These are phyloP conservation scores for Drosera capensis DNA, from an alignment of 148 eudicot genomes.

Conservation along the genomic window DNA sequence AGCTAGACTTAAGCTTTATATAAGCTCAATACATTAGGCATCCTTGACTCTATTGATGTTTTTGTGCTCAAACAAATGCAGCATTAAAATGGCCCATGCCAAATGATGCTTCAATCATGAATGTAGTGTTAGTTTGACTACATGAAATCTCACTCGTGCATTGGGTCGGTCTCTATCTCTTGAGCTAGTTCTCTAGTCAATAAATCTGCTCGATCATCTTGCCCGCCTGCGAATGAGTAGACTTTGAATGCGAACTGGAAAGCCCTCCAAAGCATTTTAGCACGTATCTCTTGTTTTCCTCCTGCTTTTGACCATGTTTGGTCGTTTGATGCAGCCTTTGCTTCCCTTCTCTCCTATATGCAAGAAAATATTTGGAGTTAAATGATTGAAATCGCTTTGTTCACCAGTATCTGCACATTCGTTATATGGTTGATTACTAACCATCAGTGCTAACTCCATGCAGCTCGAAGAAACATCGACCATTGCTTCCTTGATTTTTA, in stretches of 20 bases:
- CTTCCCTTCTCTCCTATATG: constrained; percentile 77
- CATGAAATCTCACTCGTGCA: constrained; percentile 20
- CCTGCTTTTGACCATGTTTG: constrained; percentile 31
- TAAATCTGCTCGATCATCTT: constrained; percentile 84
- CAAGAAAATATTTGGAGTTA: too few species aligned
- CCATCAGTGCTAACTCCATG: constrained; percentile 93
- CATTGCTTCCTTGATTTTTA: constrained; percentile 66
- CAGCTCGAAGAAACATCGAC: constrained; percentile 88
- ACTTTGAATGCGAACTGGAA: constrained; percentile 91
- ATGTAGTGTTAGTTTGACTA: too few species aligned
- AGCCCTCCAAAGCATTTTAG: constrained; percentile 66
- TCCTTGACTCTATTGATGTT: too few species aligned
- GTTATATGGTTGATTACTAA: constrained; percentile 6
- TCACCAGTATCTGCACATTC: too few species aligned
- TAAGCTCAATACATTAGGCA: too few species aligned
- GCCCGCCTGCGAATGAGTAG: constrained; percentile 92
- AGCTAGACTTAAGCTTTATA: too few species aligned
- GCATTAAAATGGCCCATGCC: too few species aligned
- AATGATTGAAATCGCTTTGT: too few species aligned
- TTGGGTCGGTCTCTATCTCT: constrained; percentile 68
- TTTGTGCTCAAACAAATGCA: neutral
- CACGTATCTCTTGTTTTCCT: constrained; percentile 37
- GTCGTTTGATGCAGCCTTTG: constrained; percentile 25
- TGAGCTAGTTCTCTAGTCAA: constrained; percentile 77
- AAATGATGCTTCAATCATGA: too few species aligned